Evolutionary conservation across 768 basidiomycete genomes (phyloP), one percentile per base, ranked within the genome.

Genomic region (Auricularia sp.): DNA sequence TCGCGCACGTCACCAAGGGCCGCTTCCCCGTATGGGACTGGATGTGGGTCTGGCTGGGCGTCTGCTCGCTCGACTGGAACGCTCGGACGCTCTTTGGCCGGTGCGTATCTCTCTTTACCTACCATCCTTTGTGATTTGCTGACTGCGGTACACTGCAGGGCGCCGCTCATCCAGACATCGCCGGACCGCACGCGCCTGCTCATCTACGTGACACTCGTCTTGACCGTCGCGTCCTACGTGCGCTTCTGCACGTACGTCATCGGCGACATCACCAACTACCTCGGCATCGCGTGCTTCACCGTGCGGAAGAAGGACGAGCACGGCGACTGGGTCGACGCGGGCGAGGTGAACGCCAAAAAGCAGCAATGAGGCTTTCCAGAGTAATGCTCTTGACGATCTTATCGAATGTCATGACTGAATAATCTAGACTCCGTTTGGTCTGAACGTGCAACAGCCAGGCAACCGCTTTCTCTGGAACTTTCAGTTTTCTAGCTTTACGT

Each of bases 221-320:
- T 93, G 42, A 89, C 93, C 3, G 73, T 91, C 64, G 67, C 86
- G 70, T 81, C 83, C 51, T 96, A 92, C 70, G 84, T 80, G 33
- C 82, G 88, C 54, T 95, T 95, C 75, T 89, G 88, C 70, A 80
- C 83, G 35, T 78, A 88, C n/a, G 92, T 95, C 64, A 93, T 95
- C 70, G 76, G 75, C 66, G 89, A 94, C 68, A 92, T 98, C 75
- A 96, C 93, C 65, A 84, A 94, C 66, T 89, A 88, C 75, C 82
- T 96, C 67, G 96, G 96, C 13, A 93, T 97, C 70, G 96, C 93
- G 1, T 98, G 94, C 77, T 94, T 97, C 72, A 93, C 90, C 16
- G 94, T 97, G 56, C 80, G 87, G 64, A 94, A 91, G 78, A 90
- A 85, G 81, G 92, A 93, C 68, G 77, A 77, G 44, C 74, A 81